Evolutionary conservation across 108 stramenopile genomes (phyloP).

Genomic region (Nitzschia sp.): DNA sequence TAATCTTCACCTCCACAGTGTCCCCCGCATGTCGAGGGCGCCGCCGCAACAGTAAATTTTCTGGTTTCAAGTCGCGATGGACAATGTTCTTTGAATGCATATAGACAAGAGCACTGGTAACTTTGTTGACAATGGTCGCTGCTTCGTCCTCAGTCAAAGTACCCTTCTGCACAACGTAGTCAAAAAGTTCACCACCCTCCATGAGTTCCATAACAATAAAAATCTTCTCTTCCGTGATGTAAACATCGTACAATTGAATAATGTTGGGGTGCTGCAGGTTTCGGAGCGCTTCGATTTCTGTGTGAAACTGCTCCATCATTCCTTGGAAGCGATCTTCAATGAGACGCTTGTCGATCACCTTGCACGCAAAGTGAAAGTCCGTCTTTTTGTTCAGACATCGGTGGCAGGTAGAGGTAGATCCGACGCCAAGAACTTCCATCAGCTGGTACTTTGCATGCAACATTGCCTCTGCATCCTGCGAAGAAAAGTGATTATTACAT

Average conservation of each 20-base stretch:
- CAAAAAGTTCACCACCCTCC: slow-evolving; percentile 98
- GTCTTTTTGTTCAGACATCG: slow-evolving; percentile 70
- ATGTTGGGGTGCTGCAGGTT: slow-evolving; percentile 89
- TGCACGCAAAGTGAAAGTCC: slow-evolving; percentile 86
- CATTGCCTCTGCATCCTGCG: slow-evolving; percentile 59
- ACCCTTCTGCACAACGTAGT: slow-evolving; percentile 96
- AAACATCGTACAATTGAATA: slow-evolving; percentile 89
- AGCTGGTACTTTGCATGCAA: slow-evolving; percentile 86
- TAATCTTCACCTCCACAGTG: slow-evolving; percentile 92
- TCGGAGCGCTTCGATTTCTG: slow-evolving; percentile 86
- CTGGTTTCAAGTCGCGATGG: slow-evolving; percentile 97
- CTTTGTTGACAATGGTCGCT: slow-evolving; percentile 83
- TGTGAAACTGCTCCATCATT: slow-evolving; percentile 94
- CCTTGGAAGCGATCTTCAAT: slow-evolving; percentile 85
- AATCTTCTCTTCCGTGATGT: slow-evolving; percentile 85
- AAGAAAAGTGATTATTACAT: not conserved
- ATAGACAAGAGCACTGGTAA: slow-evolving; percentile 92
- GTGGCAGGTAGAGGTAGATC: slow-evolving; percentile 94
- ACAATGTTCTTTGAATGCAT: slow-evolving; percentile 96
- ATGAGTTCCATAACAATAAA: slow-evolving; percentile 98
- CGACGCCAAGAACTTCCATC: slow-evolving; percentile 93
- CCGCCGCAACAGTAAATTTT: slow-evolving; percentile 67
- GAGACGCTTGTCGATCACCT: slow-evolving; percentile 93
- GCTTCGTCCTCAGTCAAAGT: slow-evolving; percentile 86
- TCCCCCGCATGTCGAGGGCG: slow-evolving; percentile 28